Conservation (phyloP, 148 eudicot genomes). For the Heliamphora exappendiculata region DNA sequence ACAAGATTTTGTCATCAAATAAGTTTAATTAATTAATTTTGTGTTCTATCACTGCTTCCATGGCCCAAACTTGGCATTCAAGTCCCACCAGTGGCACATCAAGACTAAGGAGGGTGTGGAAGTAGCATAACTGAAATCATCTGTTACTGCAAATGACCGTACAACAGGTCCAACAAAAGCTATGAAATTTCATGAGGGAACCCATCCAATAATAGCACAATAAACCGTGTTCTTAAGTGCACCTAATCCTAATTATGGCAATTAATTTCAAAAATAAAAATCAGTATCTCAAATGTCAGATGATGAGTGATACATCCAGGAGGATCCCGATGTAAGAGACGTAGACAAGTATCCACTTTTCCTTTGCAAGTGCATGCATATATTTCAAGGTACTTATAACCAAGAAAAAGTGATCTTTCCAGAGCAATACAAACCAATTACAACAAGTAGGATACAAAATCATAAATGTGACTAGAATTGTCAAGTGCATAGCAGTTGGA, state of each 20-base stretch:
- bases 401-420: not conserved
- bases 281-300: not conserved
- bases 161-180: not conserved
- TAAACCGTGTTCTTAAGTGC: not conserved
- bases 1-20: not conserved
- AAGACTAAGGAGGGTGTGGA: not conserved
- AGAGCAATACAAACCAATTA: not conserved
- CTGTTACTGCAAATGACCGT: not conserved
- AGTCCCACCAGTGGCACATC: not conserved
- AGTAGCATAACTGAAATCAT: not conserved
- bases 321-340: not conserved
- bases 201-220: not conserved
- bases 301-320: not conserved
- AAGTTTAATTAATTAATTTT: not conserved
- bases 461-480: constrained; percentile 72
- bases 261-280: not conserved
- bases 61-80: not conserved
- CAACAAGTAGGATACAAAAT: constrained; percentile 74
- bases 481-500: constrained; percentile 80
- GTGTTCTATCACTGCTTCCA: not conserved
- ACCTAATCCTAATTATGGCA: not conserved
- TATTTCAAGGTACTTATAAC: not conserved
- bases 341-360: not conserved
- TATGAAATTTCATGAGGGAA: not conserved
- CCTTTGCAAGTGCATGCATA: not conserved